Conservation (phyloP, 2,329 filamentous ascomycete genomes). For the Claviceps sp. region DNA sequence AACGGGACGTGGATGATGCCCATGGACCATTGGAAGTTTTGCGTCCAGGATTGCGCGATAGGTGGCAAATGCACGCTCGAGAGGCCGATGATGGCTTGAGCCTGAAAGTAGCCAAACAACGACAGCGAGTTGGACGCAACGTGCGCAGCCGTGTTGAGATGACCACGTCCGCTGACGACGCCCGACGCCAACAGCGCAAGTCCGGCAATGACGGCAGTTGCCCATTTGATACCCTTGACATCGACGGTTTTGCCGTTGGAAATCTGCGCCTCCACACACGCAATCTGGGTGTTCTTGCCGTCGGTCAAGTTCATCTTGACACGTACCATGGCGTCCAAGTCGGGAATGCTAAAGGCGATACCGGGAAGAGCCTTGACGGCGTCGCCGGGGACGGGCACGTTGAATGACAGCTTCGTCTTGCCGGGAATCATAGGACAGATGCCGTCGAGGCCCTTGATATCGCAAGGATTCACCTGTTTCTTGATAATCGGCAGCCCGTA, state of each 20-base stretch:
- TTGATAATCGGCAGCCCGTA: constrained; percentile 52
- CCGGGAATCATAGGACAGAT: constrained; percentile 85
- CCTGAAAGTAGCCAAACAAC: constrained; percentile 85
- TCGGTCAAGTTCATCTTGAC: constrained; percentile 64
- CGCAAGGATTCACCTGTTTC: constrained; percentile 58
- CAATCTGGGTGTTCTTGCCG: constrained; percentile 43
- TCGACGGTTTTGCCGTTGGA: constrained; percentile 89
- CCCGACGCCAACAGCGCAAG: constrained; percentile 73
- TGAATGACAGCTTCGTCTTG: constrained; percentile 60
- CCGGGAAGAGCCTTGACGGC: constrained; percentile 55
- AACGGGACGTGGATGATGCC: constrained; percentile 77
- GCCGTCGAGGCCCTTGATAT: constrained; percentile 45
- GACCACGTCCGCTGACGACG: constrained; percentile 77
- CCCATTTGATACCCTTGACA: constrained; percentile 76
- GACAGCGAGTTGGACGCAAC: constrained; percentile 84
- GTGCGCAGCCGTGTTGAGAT: constrained; percentile 86
- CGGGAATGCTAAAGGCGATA: constrained; percentile 78
- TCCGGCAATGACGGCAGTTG: constrained; percentile 73
- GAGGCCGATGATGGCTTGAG: constrained; percentile 80
- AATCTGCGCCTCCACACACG: constrained; percentile 74
- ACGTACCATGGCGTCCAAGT: constrained; percentile 73
- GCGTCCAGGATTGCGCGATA: constrained; percentile 81
- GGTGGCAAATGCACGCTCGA: constrained; percentile 69
- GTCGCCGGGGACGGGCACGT: constrained; percentile 41
- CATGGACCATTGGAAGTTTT: constrained; percentile 97